Percentiles rank a stretch among this genome's conserved stretches.
phyloP scores from a whole-genome alignment of 2,329 filamentous ascomycete genomes.

The Rachicladosporium sp. region DNA sequence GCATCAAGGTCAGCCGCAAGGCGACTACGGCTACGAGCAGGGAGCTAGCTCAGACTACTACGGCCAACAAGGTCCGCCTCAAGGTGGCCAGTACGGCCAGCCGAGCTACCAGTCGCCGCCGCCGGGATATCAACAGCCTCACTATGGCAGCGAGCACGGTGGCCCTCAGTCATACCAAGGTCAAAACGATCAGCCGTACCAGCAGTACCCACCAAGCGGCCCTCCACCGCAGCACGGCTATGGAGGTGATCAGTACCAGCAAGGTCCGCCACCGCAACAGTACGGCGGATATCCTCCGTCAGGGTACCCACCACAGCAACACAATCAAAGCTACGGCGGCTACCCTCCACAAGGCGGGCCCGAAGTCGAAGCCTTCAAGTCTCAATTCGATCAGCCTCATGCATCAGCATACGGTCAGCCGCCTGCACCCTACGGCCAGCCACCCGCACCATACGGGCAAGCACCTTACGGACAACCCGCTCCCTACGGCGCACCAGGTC shows the following conservation, averaged over 20 bases:
- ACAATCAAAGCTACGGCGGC: constrained; percentile 3
- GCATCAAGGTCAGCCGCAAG: constrained; percentile 4
- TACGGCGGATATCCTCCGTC: constrained; percentile 12
- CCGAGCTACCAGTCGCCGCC: constrained; percentile 4
- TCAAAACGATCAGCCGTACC: constrained; percentile 17
- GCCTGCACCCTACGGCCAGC: constrained; percentile 5
- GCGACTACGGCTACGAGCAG: constrained; percentile 6
- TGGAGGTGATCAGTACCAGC: constrained; percentile 1
- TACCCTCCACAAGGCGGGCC: constrained; percentile 5
- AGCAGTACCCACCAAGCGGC: constrained; percentile 14
- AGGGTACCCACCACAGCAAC: constrained; percentile 3
- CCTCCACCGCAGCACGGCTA: constrained; percentile 5
- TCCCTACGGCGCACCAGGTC: constrained; percentile 6
- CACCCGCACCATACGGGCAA: constrained; percentile 6
- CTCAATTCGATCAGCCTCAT: constrained; percentile 12
- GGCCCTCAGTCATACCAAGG: constrained; percentile 17
- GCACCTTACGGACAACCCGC: constrained; percentile 5
- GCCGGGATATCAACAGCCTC: constrained; percentile 6
- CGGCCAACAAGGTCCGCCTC: constrained; percentile 2
- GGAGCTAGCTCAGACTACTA: constrained; percentile 6
- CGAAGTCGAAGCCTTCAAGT: constrained; percentile 9
- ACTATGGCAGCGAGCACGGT: constrained; percentile 7
- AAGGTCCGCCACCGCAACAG: constrained; percentile 6
- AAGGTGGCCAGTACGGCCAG: constrained; percentile 8
- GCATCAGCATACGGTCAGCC: constrained; percentile 7